Conservation (phyloP, 768 basidiomycete species). For the Suillus luteus region DNA sequence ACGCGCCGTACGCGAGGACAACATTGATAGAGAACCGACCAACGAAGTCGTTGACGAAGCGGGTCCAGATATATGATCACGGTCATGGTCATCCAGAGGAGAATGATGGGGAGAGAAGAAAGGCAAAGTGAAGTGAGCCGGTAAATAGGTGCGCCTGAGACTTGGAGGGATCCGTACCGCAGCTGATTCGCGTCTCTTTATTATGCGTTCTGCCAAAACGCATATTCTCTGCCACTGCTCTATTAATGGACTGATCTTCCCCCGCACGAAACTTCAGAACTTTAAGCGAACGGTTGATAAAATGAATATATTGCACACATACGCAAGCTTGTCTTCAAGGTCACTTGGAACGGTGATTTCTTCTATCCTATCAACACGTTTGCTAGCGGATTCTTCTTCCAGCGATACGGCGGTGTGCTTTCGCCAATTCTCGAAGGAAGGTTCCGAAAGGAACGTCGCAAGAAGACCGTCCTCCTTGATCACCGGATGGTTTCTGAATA, state of each 20-base stretch:
- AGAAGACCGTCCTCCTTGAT: constrained; percentile 87
- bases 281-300: constrained; percentile 9
- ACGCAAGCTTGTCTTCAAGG: constrained; percentile 87
- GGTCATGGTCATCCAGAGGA: constrained; percentile 32
- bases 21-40: constrained; percentile 19
- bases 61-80: constrained; percentile 34
- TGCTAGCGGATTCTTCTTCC: constrained; percentile 86
- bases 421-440: constrained; percentile 86
- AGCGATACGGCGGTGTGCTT: constrained; percentile 74
- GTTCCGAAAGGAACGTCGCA: constrained; percentile 77
- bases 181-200: constrained; percentile 90
- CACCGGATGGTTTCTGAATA: constrained; percentile 83
- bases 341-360: constrained; percentile 94
- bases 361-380: constrained; percentile 76
- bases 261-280: constrained; percentile 65
- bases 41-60: constrained; percentile 20
- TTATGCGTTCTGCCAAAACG: constrained; percentile 80
- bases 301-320: constrained; percentile 25
- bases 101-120: constrained; percentile 41
- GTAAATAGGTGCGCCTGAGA: constrained; percentile 62
- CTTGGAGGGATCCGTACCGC: constrained; percentile 75
- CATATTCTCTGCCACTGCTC: constrained; percentile 94
- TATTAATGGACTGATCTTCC: constrained; percentile 73
- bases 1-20: constrained; percentile 15
- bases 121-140: constrained; percentile 70